A percentile compares a stretch with the other conserved stretches of the same genome.
Evolutionary conservation across 2,329 filamentous ascomycete species (phyloP).

Genomic region (Pseudonectria buxi): DNA sequence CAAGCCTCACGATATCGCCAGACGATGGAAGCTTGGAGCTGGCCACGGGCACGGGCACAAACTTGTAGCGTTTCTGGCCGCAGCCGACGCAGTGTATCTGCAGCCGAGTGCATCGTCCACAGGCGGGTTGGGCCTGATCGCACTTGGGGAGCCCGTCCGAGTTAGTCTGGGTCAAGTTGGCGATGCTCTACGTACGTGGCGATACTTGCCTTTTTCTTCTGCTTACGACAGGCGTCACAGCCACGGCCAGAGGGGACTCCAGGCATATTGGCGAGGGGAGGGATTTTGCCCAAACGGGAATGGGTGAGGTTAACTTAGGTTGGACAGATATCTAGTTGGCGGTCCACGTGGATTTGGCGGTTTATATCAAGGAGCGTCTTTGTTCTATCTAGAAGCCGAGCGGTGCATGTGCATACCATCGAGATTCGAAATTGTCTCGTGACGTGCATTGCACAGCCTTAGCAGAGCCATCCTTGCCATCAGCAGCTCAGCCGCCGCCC

Average conservation of each 20-base stretch:
- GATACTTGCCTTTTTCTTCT: conserved; percentile 44
- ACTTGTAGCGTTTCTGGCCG: conserved; percentile 42
- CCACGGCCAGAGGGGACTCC: conserved; percentile 45
- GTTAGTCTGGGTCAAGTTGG: neutral
- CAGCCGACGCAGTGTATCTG: conserved; percentile 38
- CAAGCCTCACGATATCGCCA: too few relatives aligned
- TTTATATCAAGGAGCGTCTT: too few relatives aligned
- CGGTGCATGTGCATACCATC: too few relatives aligned
- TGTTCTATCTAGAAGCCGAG: too few relatives aligned
- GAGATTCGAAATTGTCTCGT: too few relatives aligned
- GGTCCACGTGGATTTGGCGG: too few relatives aligned
- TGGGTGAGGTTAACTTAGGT: conserved; percentile 7
- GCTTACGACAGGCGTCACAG: conserved; percentile 43
- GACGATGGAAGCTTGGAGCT: too few relatives aligned
- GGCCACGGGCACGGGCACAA: conserved; percentile 17
- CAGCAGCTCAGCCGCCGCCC: too few relatives aligned
- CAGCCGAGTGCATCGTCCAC: conserved; percentile 39
- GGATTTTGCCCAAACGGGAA: conserved; percentile 14
- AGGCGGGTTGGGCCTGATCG: conserved; percentile 37
- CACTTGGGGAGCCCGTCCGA: conserved; percentile 28
- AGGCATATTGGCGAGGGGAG: conserved; percentile 33
- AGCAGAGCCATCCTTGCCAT: too few relatives aligned
- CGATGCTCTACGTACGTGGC: neutral
- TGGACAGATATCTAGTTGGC: too few relatives aligned
- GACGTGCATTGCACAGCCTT: too few relatives aligned